Base-by-base conservation (phyloP, 73 alveolate genomes). In the Diophrys appendiculata region DNA sequence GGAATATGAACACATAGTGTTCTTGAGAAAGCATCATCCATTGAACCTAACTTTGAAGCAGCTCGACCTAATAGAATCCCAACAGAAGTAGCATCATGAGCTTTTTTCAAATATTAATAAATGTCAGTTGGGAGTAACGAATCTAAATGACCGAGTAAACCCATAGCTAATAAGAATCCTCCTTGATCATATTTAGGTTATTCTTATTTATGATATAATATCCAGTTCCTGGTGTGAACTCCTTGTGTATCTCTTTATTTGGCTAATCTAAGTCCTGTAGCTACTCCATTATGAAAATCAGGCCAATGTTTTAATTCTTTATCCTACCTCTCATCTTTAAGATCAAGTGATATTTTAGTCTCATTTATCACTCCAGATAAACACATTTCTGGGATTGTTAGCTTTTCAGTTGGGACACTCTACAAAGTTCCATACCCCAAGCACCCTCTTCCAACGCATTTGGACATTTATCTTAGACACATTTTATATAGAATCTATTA, bases 241-340 rank as follows among this genome's bases (percentile, higher is more conserved):
- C 91, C 86, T 65, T 73, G 78, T 77, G 89, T 92, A 68, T 72
- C 26, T 72, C 77, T 82, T 22, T 82, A 77, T 52, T 93, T 81
- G 11, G 98, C 95, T 71, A 97, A 88, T 79, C 93, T 85, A 32
- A 97, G 89, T 1, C 98, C 96, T 75, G 97, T 89, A 0, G 99
- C 97, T 0, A 97, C 99, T 2, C 99, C 99, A 72, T 94, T 94
- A 83, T 97, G 96, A 89, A 97, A 97, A 88, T 97, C 98, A 3
- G 99, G 98, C 99, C 99, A 97, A 69, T 89, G 81, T 11, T 92
- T 86, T 78, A 93, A 68, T 13, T 94, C 94, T 87, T 87, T 86
- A 75, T 86, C 91, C 11, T 83, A 88, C 80, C 91, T 90, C 65
- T 91, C 93, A 18, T 90, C 90, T 86, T 95, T 85, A 89, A 87